These are phyloP conservation scores for Cladosporium oxysporum DNA, from an alignment of 2,329 filamentous ascomycete genomes.

Conservation along the genomic window DNA sequence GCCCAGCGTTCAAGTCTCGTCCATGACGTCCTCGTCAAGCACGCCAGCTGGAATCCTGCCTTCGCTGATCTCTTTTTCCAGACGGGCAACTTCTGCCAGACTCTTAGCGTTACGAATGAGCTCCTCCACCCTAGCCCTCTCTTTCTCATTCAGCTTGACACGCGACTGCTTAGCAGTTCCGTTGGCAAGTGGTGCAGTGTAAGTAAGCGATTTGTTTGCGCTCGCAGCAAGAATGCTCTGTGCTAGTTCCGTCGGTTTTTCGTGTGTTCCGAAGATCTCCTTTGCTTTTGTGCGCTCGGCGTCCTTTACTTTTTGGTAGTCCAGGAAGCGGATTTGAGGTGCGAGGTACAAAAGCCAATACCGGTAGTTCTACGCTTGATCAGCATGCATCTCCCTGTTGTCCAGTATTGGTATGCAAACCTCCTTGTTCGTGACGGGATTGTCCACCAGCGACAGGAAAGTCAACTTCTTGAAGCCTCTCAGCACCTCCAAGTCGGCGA, in stretches of 20 bases:
- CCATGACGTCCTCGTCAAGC: slow-evolving; percentile 35
- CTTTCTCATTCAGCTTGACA: slow-evolving; percentile 71
- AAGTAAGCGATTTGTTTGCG: slow-evolving; percentile 70
- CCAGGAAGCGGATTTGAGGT: slow-evolving; percentile 82
- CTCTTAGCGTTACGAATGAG: slow-evolving; percentile 87
- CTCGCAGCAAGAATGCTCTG: slow-evolving; percentile 83
- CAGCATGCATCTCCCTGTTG: slow-evolving; percentile 10
- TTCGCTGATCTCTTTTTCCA: slow-evolving; percentile 92
- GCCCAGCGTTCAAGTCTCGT: slow-evolving; percentile 34
- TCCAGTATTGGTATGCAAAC: slow-evolving; percentile 52
- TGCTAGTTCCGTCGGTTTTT: slow-evolving; percentile 76
- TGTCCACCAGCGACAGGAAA: slow-evolving; percentile 79
- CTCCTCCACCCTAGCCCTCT: slow-evolving; percentile 81
- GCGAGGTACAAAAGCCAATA: slow-evolving; percentile 88
- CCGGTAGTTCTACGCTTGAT: slow-evolving; percentile 71
- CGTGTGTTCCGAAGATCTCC: slow-evolving; percentile 77
- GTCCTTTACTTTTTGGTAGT: slow-evolving; percentile 89
- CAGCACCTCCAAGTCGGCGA: slow-evolving; percentile 85
- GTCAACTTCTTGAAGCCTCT: slow-evolving; percentile 68
- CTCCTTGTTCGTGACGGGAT: slow-evolving; percentile 90
- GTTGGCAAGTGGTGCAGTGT: slow-evolving; percentile 47
- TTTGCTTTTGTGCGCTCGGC: slow-evolving; percentile 73
- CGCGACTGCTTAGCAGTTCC: slow-evolving; percentile 42
- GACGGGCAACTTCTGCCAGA: slow-evolving; percentile 80
- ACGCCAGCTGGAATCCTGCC: slow-evolving; percentile 68